These are phyloP conservation scores for Phlebiopsis flavidoalba DNA, from an alignment of 768 basidiomycete genomes.

Conservation along the genomic window DNA sequence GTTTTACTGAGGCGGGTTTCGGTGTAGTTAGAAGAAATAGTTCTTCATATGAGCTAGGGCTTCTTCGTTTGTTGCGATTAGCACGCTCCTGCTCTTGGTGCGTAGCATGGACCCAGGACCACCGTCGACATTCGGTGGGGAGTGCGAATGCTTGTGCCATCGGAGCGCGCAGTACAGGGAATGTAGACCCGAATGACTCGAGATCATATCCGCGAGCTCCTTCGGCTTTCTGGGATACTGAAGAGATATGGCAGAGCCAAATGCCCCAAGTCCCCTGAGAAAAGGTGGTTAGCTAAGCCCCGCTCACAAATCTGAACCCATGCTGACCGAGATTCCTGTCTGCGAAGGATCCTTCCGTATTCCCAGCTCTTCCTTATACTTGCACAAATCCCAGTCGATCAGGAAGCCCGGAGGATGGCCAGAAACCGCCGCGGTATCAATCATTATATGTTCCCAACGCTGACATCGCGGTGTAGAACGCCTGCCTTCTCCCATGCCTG, in stretches of 20 bases:
- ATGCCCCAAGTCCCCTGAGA: conserved; percentile 18
- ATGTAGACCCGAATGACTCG: conserved; percentile 17
- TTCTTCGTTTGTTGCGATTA: background rate
- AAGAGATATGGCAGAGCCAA: conserved; percentile 10
- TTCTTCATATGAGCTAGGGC: background rate
- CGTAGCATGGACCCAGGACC: background rate
- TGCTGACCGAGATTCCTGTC: background rate
- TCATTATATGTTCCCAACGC: conserved; percentile 1
- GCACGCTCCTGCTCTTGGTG: background rate
- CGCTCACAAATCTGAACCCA: background rate
- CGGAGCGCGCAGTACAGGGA: background rate
- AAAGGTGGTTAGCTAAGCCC: background rate
- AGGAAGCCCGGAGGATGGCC: background rate
- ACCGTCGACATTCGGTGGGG: background rate
- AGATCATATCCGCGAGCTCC: conserved; percentile 13
- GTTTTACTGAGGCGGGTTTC: background rate
- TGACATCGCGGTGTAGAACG: conserved; percentile 4
- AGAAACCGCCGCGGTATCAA: background rate
- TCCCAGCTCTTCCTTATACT: conserved; percentile 1
- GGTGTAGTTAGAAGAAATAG: background rate
- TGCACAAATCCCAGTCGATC: conserved; percentile 10
- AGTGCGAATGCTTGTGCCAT: background rate
- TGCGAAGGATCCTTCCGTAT: background rate
- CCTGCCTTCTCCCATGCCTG: conserved; percentile 1
- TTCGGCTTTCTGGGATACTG: conserved; percentile 2